Evolutionary conservation across 495 filamentous ascomycete species (phyloP).

Genomic region (Clavariopsis aquatica): DNA sequence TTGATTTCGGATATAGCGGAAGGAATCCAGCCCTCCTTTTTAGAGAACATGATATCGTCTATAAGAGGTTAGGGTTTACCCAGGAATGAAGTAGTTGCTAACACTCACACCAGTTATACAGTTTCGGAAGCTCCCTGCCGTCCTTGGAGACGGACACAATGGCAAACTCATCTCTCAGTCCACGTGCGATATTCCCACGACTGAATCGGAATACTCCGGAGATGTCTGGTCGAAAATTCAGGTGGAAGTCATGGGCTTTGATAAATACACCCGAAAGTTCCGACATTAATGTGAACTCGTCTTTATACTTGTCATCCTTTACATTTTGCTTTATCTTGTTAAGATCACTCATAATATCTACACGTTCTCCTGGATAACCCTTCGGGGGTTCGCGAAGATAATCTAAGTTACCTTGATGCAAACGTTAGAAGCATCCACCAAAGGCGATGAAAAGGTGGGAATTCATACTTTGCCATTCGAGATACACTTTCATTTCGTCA

Average conservation of each 20-base stretch:
- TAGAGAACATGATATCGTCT: conserved; percentile 26
- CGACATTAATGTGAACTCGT: conserved; percentile 49
- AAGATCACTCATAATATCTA: conserved; percentile 49
- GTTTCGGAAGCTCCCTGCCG: conserved; percentile 29
- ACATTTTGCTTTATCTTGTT: conserved; percentile 44
- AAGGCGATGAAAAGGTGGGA: too few relatives aligned
- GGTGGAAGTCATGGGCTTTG: conserved; percentile 51
- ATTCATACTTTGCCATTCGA: conserved; percentile 47
- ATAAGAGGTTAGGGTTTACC: not conserved
- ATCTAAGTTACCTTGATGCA: conserved; percentile 38
- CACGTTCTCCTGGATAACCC: conserved; percentile 50
- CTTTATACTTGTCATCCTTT: conserved; percentile 45
- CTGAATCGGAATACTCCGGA: conserved; percentile 23
- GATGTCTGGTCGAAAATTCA: conserved; percentile 43
- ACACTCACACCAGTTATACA: conserved; percentile 28
- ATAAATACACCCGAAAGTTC: conserved; percentile 48
- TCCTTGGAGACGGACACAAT: conserved; percentile 34
- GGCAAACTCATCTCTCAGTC: conserved; percentile 23
- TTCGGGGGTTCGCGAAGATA: conserved; percentile 49
- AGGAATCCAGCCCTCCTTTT: conserved; percentile 19
- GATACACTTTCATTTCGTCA: conserved; percentile 47
- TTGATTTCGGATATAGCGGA: conserved; percentile 42
- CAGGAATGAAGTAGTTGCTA: not conserved
- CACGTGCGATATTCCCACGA: conserved; percentile 13
- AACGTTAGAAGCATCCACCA: too few relatives aligned